A percentile compares a stretch with the other conserved stretches of the same genome.
These are phyloP conservation scores for Amphicarpaea edgeworthii DNA, from an alignment of 306 rosid genomes.

Conservation along the genomic window DNA sequence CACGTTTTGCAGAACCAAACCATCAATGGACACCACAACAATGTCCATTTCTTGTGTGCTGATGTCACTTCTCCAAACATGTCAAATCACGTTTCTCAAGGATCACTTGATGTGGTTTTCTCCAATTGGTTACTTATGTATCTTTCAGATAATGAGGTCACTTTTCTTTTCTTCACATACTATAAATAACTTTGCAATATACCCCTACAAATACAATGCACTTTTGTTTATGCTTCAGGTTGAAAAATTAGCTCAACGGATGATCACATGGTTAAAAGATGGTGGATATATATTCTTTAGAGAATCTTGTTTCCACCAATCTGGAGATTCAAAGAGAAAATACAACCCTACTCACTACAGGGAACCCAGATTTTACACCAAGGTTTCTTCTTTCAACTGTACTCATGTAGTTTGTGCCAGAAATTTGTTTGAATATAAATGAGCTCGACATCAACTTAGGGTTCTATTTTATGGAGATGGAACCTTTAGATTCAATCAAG, in stretches of 20 bases:
- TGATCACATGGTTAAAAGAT: conserved; percentile 90
- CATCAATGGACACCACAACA: too few species aligned
- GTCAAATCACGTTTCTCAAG: too few species aligned
- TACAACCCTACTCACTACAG: conserved; percentile 97
- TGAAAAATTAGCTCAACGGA: conserved; percentile 69
- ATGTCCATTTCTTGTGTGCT: too few species aligned
- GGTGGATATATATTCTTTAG: conserved; percentile 88
- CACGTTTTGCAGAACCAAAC: too few species aligned
- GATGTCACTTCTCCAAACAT: too few species aligned
- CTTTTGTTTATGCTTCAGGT: conserved; percentile 58
- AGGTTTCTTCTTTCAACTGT: conserved; percentile 60
- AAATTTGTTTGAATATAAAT: conserved; percentile 24
- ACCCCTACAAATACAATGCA: background rate
- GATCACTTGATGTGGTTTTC: too few species aligned
- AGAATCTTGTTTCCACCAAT: conserved; percentile 98
- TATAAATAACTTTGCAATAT: conserved; percentile 11
- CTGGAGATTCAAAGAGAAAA: conserved; percentile 93
- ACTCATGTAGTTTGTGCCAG: background rate
- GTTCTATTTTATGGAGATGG: conserved; percentile 23
- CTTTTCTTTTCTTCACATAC: conserved; percentile 12
- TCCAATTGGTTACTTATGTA: conserved; percentile 99
- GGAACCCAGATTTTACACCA: conserved; percentile 91
- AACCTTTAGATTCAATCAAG: conserved; percentile 22
- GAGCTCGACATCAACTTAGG: conserved; percentile 15
- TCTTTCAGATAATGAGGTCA: conserved; percentile 90